These are phyloP conservation scores for Heliosperma pusillum DNA, from an alignment of 148 eudicot species.

Conservation along the genomic window DNA sequence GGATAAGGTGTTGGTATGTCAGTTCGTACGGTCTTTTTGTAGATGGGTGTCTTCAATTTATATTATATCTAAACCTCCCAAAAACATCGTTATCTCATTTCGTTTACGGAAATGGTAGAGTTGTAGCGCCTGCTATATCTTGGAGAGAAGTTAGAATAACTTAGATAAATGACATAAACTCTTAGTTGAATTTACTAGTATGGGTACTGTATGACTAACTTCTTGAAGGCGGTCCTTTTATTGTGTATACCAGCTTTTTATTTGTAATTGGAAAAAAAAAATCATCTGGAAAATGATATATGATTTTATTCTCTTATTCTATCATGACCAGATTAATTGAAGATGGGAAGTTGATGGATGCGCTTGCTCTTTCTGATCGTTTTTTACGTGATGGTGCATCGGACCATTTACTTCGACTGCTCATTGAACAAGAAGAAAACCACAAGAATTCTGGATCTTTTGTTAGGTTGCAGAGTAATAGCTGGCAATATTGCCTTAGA, in stretches of 20 bases:
- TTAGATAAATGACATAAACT: neutral
- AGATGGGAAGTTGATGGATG: constrained; percentile 88
- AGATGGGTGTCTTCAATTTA: too few relatives aligned
- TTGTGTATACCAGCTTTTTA: neutral
- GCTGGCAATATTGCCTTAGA: constrained; percentile 95
- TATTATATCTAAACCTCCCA: too few relatives aligned
- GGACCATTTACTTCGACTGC: constrained; percentile 72
- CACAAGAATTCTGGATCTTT: constrained; percentile 31
- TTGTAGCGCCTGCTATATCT: too few relatives aligned
- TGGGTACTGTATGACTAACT: neutral
- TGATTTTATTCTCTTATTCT: neutral
- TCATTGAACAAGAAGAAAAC: constrained; percentile 66
- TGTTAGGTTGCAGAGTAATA: constrained; percentile 53
- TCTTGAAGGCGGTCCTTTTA: neutral
- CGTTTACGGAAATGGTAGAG: too few relatives aligned
- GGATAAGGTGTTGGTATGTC: too few relatives aligned
- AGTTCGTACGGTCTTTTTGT: too few relatives aligned
- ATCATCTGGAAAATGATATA: neutral
- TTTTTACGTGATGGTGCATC: constrained; percentile 89
- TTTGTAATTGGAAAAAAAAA: neutral
- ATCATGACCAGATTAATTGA: constrained; percentile 56
- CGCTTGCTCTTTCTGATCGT: constrained; percentile 97
- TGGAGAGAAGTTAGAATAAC: too few relatives aligned
- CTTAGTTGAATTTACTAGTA: neutral
- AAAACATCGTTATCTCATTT: too few relatives aligned